Conservation (phyloP, 345 rosid species). For the Boechera divaricarpa region DNA sequence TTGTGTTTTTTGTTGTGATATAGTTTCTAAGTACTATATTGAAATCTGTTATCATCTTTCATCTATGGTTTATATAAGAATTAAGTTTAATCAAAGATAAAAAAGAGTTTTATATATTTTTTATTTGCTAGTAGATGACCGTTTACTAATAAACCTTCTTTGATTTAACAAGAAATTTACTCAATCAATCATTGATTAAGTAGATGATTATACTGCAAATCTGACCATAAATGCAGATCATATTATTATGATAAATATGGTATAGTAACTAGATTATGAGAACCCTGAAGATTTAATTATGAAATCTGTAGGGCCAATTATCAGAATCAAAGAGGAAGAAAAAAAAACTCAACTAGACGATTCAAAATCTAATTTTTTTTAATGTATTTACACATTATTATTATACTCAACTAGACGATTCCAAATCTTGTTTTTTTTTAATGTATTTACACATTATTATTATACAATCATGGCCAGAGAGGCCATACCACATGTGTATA, state of each 20-base stretch:
- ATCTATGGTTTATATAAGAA: background rate
- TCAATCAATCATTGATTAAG: constrained; percentile 18
- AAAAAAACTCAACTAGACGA: background rate
- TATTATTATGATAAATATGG: constrained; percentile 24
- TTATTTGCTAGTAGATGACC: constrained; percentile 8
- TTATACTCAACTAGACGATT: constrained; percentile 20
- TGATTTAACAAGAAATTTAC: constrained; percentile 7
- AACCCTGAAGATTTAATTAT: constrained; percentile 34
- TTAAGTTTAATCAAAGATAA: background rate
- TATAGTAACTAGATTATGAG: constrained; percentile 27
- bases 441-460: constrained; percentile 23
- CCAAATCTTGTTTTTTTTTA: background rate
- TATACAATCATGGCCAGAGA: constrained; percentile 47
- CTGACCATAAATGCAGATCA: constrained; percentile 41
- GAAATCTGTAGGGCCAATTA: constrained; percentile 32
- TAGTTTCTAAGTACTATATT: background rate
- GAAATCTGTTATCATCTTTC: background rate
- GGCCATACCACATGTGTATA: constrained; percentile 47
- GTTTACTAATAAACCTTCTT: background rate
- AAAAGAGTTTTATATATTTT: background rate
- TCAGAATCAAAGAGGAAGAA: constrained; percentile 8
- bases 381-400: constrained; percentile 27
- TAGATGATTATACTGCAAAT: constrained; percentile 30
- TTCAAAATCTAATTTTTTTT: background rate
- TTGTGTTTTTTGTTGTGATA: background rate